Evolutionary conservation across 768 basidiomycete genomes (phyloP).

Genomic region (Mycena rosella): DNA sequence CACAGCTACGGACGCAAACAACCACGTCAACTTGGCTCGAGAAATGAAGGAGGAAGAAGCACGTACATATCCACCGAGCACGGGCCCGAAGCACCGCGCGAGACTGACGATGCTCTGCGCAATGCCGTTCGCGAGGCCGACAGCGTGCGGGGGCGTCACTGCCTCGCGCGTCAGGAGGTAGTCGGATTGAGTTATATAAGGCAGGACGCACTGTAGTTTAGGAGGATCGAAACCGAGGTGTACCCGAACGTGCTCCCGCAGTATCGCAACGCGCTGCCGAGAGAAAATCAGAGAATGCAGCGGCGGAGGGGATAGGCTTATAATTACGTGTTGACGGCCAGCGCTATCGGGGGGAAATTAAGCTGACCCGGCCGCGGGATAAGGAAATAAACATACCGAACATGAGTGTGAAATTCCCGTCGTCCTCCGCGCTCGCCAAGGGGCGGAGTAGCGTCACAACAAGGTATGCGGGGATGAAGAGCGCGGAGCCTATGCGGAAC

Average conservation of each 20-base stretch:
- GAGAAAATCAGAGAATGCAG: slow-evolving; percentile 17
- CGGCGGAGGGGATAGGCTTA: neutral
- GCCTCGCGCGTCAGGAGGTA: slow-evolving; percentile 1
- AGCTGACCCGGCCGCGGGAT: neutral
- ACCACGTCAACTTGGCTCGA: slow-evolving; percentile 8
- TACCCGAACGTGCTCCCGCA: slow-evolving; percentile 92
- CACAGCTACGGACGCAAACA: slow-evolving; percentile 66
- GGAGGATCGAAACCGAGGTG: slow-evolving; percentile 88
- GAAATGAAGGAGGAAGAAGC: slow-evolving; percentile 15
- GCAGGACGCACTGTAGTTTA: slow-evolving; percentile 79
- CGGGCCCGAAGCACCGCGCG: slow-evolving; percentile 90
- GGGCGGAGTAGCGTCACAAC: slow-evolving; percentile 80
- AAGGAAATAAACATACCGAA: slow-evolving; percentile 61
- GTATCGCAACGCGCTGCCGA: slow-evolving; percentile 78
- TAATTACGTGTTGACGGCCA: slow-evolving; percentile 32
- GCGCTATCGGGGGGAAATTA: slow-evolving; percentile 12
- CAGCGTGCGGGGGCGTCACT: slow-evolving; percentile 93
- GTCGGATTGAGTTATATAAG: neutral
- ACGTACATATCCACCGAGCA: slow-evolving; percentile 85
- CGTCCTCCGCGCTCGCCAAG: slow-evolving; percentile 76
- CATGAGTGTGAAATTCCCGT: slow-evolving; percentile 88
- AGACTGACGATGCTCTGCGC: slow-evolving; percentile 97
- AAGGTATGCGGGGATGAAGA: slow-evolving; percentile 93
- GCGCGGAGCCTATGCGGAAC: slow-evolving; percentile 88
- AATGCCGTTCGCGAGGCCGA: slow-evolving; percentile 94